A percentile compares a stretch with the other conserved stretches of the same genome.
Evolutionary conservation across 805 yeast species (phyloP).

Genomic region (Metschnikowia lachancei): DNA sequence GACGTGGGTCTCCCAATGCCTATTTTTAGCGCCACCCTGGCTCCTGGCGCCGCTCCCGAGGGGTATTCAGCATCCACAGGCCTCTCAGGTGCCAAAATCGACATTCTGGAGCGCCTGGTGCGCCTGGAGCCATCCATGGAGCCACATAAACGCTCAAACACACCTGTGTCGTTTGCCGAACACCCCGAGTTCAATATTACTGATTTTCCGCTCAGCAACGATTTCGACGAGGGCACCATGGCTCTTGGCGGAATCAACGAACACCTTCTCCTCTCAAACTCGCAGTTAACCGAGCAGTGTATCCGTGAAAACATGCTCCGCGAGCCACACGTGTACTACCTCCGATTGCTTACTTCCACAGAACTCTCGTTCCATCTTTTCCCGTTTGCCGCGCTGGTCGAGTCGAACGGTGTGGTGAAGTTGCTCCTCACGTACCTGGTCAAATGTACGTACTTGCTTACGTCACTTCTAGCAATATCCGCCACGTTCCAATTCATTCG

Average conservation of each 20-base stretch:
- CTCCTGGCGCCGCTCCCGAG: background rate
- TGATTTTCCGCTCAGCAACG: conserved; percentile 27
- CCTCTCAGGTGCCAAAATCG: background rate
- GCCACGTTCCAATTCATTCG: conserved; percentile 29
- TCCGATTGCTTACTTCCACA: conserved; percentile 29
- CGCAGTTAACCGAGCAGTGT: conserved; percentile 27
- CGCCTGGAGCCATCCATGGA: too few species aligned
- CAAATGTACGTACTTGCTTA: conserved; percentile 23
- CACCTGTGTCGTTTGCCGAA: background rate
- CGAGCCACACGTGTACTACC: conserved; percentile 33
- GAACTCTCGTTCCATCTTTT: conserved; percentile 32
- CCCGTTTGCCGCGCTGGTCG: conserved; percentile 39
- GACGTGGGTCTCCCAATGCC: background rate
- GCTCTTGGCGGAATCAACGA: conserved; percentile 9
- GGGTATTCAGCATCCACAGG: background rate
- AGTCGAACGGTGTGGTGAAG: conserved; percentile 34
- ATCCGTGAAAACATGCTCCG: conserved; percentile 24
- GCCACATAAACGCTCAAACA: background rate
- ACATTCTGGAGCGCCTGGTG: background rate
- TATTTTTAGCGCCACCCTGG: too few species aligned
- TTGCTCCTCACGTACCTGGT: conserved; percentile 23
- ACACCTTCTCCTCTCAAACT: conserved; percentile 19
- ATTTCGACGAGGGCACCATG: conserved; percentile 1
- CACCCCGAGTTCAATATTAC: conserved; percentile 17
- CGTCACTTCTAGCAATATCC: conserved; percentile 25